A percentile compares a stretch with the other conserved stretches of the same genome.
Conservation (phyloP, 805 yeast genomes). For the Wickerhamomyces silvicola region DNA sequence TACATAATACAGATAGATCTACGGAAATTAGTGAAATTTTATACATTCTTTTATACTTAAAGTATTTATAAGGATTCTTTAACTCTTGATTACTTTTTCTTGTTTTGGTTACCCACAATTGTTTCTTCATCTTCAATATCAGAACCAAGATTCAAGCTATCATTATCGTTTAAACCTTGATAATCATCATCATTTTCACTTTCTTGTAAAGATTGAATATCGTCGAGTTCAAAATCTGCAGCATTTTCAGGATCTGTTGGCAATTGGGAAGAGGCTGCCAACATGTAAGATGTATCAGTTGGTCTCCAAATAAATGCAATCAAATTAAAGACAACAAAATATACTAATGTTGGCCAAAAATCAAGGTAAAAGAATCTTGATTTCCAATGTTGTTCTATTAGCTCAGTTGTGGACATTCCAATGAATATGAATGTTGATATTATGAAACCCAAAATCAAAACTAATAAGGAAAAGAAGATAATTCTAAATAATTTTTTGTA, state of each 20-base stretch:
- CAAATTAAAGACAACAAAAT: slow-evolving; percentile 75
- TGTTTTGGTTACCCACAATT: slow-evolving; percentile 3
- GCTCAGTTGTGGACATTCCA: slow-evolving; percentile 67
- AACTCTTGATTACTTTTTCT: slow-evolving; percentile 1
- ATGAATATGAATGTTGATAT: slow-evolving; percentile 64
- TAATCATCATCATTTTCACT: slow-evolving; percentile 32
- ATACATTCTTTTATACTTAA: too few relatives aligned
- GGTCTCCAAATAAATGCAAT: slow-evolving; percentile 96
- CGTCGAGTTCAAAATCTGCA: slow-evolving; percentile 61
- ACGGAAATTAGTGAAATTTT: too few relatives aligned
- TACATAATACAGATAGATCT: too few relatives aligned
- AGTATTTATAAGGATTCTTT: not conserved
- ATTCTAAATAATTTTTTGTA: slow-evolving; percentile 73
- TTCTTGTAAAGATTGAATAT: slow-evolving; percentile 38
- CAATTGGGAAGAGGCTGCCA: slow-evolving; percentile 90
- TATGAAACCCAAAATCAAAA: slow-evolving; percentile 65
- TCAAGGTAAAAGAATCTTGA: slow-evolving; percentile 81
- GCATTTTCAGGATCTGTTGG: slow-evolving; percentile 73
- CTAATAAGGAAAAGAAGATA: slow-evolving; percentile 63
- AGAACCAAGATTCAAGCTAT: slow-evolving; percentile 19
- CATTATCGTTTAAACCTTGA: slow-evolving; percentile 23
- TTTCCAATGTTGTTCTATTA: slow-evolving; percentile 88
- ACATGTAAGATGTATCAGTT: slow-evolving; percentile 87
- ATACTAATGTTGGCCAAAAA: slow-evolving; percentile 92
- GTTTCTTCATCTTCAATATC: slow-evolving; percentile 13